These are phyloP conservation scores for Pythium rishiriense DNA, from an alignment of 352 stramenopile genomes.

Conservation along the genomic window DNA sequence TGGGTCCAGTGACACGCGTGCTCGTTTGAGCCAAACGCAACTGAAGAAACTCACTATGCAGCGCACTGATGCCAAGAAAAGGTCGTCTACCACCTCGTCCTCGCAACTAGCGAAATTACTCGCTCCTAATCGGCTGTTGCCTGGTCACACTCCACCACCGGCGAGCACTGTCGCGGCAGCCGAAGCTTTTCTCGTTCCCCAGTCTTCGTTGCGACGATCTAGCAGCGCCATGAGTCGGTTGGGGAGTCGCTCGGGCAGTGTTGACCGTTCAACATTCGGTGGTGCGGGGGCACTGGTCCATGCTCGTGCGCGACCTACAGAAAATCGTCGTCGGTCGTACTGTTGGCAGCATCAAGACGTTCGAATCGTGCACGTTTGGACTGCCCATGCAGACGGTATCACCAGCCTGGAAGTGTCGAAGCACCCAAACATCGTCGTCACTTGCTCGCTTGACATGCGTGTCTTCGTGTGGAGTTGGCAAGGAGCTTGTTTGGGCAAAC, in stretches of 20 bases:
- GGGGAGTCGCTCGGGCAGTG: neutral
- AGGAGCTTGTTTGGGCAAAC: constrained; percentile 52
- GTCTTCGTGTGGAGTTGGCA: constrained; percentile 77
- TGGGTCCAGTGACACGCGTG: neutral
- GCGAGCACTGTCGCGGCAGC: constrained; percentile 42
- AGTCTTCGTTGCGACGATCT: constrained; percentile 1
- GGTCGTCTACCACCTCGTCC: neutral
- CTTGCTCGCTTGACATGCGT: constrained; percentile 60
- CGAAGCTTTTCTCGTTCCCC: constrained; percentile 38
- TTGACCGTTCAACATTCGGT: neutral
- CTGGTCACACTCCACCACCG: constrained; percentile 26
- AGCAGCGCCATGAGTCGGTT: neutral
- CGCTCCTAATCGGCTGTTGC: constrained; percentile 16
- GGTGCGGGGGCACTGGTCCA: constrained; percentile 13
- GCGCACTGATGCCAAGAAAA: constrained; percentile 29
- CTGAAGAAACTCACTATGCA: constrained; percentile 39
- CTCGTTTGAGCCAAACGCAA: constrained; percentile 34
- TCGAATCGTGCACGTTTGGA: constrained; percentile 39
- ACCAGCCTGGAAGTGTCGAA: constrained; percentile 60
- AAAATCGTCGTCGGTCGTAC: constrained; percentile 12
- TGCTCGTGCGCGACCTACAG: neutral
- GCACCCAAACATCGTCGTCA: constrained; percentile 63
- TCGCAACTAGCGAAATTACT: constrained; percentile 25
- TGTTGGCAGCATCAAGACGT: constrained; percentile 37
- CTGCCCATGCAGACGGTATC: constrained; percentile 49